phyloP scores from a whole-genome alignment of 352 stramenopile species.

The Globisporangium rhizosaccharum region DNA sequence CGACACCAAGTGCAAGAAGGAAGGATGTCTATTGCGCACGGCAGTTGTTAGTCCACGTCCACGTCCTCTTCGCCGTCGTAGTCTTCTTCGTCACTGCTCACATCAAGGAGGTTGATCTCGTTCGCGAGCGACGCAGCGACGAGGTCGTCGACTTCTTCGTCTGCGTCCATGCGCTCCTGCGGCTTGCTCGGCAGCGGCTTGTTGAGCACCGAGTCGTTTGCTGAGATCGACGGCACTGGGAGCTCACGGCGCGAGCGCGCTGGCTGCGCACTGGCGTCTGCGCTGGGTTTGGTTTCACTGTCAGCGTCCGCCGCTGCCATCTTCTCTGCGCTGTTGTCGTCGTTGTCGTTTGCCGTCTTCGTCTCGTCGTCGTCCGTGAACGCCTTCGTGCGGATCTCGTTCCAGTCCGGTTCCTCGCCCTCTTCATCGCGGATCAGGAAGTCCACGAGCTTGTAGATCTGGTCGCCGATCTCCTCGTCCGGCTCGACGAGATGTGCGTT shows the following conservation, averaged over 20 bases:
- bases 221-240: constrained; percentile 7
- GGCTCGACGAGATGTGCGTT: constrained; percentile 77
- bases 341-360: constrained; percentile 27
- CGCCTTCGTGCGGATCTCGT: constrained; percentile 63
- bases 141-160: constrained; percentile 63
- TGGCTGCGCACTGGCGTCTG: background rate
- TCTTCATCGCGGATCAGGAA: constrained; percentile 87
- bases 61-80: constrained; percentile 25
- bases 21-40: background rate
- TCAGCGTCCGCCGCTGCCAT: constrained; percentile 5
- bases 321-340: background rate
- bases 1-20: background rate
- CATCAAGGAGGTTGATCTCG: constrained; percentile 69
- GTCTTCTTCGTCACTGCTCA: constrained; percentile 85
- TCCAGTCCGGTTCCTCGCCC: constrained; percentile 79
- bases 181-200: constrained; percentile 32
- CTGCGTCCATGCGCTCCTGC: constrained; percentile 20
- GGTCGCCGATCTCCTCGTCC: constrained; percentile 78
- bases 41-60: constrained; percentile 38
- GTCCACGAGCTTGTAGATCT: constrained; percentile 88
- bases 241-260: constrained; percentile 9
- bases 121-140: constrained; percentile 55
- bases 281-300: background rate
- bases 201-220: constrained; percentile 21
- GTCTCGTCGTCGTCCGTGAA: constrained; percentile 38